Evolutionary conservation across 192 early-diverging fungal species (phyloP), one percentile per base, ranked within the genome.

Genomic region (Linnemannia hyalina): DNA sequence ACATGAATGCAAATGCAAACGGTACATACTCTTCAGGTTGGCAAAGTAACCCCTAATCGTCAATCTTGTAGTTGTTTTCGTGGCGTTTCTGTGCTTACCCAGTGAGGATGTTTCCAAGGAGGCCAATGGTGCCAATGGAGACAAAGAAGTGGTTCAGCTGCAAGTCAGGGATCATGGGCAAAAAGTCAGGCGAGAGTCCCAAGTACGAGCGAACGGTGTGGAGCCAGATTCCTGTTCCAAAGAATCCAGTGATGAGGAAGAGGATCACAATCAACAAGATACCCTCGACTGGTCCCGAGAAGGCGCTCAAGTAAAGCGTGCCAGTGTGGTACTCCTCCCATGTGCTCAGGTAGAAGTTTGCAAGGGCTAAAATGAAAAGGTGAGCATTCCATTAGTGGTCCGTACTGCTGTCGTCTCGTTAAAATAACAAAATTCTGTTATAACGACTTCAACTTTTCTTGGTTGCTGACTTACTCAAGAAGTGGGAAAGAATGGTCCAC

Each of bases 241-340:
- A 47, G 60, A 81, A 73, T 68, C 95, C 95, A 8, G 95, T 94
- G 26, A 92, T 82, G 41, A 95, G 76, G 54, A 92, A 91, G 15
- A 96, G 87, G 3, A 85, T 65, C 52, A 93, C 90, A 70, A 96
- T 90, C 79, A 94, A 90, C 60, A 97, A 68, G 57, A 98, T 93
- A 36, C 97, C 97, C 82, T 98, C 97, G n/a, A 98, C 95, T 52
- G 97, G 97, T 7, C 97, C 97, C 78, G 94, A 95, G 90, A 95
- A 95, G 79, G 95, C 93, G 29, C 95, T 93, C 57, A 98, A 87
- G 81, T 95, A 97, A 55, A 98, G 89, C 2, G 94, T 91, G 16
- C 96, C 96, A 6, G 97, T 98, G 80, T 97, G 96, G 82, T 98
- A 97, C 80, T 97, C 96, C 91, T 98, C 97, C 96, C 96, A 97